These are phyloP conservation scores for Sanguinoderma infundibulare DNA, from an alignment of 1,284 basidiomycete genomes.

Conservation along the genomic window DNA sequence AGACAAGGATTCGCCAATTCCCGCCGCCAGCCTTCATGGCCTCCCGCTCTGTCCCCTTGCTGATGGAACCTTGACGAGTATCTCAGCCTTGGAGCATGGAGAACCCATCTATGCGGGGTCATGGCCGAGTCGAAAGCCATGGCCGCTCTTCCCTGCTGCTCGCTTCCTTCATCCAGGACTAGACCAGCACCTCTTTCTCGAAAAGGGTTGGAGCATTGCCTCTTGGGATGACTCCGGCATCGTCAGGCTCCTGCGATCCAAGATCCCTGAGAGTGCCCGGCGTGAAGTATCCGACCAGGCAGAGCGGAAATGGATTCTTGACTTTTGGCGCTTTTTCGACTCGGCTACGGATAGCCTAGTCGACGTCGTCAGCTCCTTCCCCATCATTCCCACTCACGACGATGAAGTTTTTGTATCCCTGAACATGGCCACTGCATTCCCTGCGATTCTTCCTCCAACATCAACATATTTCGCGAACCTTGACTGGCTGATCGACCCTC, in stretches of 20 bases:
- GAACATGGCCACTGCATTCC: neutral
- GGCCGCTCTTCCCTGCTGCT: slow-evolving; percentile 26
- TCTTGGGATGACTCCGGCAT: neutral
- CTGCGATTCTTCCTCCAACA: neutral
- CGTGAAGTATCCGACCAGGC: neutral
- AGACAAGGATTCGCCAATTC: neutral
- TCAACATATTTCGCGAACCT: neutral
- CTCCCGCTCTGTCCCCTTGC: slow-evolving; percentile 41
- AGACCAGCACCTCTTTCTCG: neutral
- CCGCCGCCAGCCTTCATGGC: slow-evolving; percentile 20
- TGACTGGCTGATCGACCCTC: neutral
- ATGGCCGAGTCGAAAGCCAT: slow-evolving; percentile 7
- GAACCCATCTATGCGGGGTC: slow-evolving; percentile 18
- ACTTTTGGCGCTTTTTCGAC: slow-evolving; percentile 1
- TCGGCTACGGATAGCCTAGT: neutral
- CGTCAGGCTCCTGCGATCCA: neutral
- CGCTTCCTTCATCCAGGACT: slow-evolving; percentile 35
- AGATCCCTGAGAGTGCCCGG: neutral
- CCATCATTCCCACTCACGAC: slow-evolving; percentile 9
- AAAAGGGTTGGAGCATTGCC: slow-evolving; percentile 4
- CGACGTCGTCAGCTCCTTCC: neutral
- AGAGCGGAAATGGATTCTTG: neutral
- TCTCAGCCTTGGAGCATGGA: neutral
- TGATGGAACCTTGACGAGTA: slow-evolving; percentile 30
- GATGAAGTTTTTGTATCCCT: neutral